Evolutionary conservation across 192 early-diverging fungal species (phyloP), one percentile per base, ranked within the genome.

Genomic region (Podila minutissima): DNA sequence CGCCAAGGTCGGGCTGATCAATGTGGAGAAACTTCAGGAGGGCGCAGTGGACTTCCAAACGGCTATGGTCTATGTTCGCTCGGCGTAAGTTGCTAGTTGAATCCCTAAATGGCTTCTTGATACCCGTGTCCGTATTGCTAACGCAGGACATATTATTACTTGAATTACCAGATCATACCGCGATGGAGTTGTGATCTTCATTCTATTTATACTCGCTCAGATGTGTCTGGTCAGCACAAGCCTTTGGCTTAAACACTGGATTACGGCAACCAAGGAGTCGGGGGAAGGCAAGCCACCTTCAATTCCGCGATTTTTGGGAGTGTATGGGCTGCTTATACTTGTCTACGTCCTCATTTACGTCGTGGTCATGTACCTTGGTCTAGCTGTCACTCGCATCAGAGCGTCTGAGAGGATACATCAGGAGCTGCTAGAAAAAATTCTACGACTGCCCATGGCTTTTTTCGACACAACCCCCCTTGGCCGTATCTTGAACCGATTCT

Each of bases 391-490:
- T 11, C 62, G 74, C 12, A 90, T 93, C 64, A 84, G 87, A 26
- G 92, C 93, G 32, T 90, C 92, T 9, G 71, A 86, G 28, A 38
- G 62, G 15, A 83, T 92, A 1, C 93, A 94, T 65, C 64, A 69
- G 15, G 64, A 83, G 17, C 85, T 95, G 83, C 83, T 95, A 60
- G 66, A 88, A 7, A 92, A 87, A 35, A 85, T 94, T 48, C 64
- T 94, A 12, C 90, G 86, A 33, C 75, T 88, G 4, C 90, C 90
- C 2, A 88, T 88, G 79, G 61, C 72, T 12, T 91, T 87, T 67
- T 92, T 92, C 62, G 91, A 93, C 50, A 87, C 88, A 51, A 91
- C 89, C 8, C 91, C 91, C 24, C 64, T 88, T 33, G 91, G 91
- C 26, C 86, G 91, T 17, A 87, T 93, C 28, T 83, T 93, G 64